A percentile compares a stretch with the other conserved stretches of the same genome.
These are phyloP conservation scores for Rosa rugosa DNA, from an alignment of 306 rosid genomes.

Conservation along the genomic window DNA sequence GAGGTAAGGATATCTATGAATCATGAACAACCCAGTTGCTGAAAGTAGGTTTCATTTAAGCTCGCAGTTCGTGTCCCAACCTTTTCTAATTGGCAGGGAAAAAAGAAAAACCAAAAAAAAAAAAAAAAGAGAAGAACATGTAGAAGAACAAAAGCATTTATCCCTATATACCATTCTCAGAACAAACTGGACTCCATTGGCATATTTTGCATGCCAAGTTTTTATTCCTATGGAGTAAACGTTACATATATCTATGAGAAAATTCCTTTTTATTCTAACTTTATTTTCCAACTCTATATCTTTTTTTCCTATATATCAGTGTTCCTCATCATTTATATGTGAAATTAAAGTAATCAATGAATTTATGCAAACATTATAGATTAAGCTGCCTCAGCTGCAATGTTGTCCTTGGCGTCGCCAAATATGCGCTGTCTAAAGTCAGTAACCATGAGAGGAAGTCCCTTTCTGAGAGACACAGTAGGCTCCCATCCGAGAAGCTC, in stretches of 20 bases:
- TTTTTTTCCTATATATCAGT: conserved; percentile 1
- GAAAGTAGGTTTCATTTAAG: background rate
- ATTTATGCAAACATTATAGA: conserved; percentile 11
- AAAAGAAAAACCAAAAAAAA: background rate
- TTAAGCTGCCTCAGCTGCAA: conserved; percentile 8
- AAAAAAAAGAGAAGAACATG: background rate
- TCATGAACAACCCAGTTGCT: background rate
- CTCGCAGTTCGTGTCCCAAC: background rate
- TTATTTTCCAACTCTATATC: conserved; percentile 13
- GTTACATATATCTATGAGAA: conserved; percentile 1
- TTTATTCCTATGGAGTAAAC: conserved; percentile 31
- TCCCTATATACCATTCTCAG: conserved; percentile 8
- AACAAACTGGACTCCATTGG: conserved; percentile 19
- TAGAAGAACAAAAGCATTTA: conserved; percentile 8
- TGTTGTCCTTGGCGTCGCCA: conserved; percentile 45
- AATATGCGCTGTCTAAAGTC: conserved; percentile 80
- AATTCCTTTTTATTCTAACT: conserved; percentile 15
- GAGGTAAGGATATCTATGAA: background rate
- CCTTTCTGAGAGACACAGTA: conserved; percentile 73
- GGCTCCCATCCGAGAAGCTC: conserved; percentile 95
- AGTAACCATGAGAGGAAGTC: conserved; percentile 84
- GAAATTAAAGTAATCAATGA: background rate
- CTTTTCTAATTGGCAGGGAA: background rate
- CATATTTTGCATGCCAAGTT: conserved; percentile 20
- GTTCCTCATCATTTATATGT: background rate